Evolutionary conservation across 2,329 filamentous ascomycete species (phyloP), one percentile per base, ranked within the genome.

Genomic region (Colletotrichum karsti): DNA sequence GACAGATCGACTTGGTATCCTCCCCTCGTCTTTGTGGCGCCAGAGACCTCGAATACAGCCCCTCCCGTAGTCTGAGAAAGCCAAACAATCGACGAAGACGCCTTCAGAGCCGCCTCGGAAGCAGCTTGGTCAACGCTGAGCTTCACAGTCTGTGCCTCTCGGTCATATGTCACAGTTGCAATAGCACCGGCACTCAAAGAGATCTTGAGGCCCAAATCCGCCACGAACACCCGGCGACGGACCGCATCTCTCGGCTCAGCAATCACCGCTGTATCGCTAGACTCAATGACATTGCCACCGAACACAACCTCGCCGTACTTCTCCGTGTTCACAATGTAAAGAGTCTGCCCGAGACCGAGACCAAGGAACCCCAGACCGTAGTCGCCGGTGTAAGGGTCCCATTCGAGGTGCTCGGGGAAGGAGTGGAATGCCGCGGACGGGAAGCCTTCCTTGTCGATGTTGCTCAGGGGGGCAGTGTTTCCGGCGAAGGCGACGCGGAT

Each of bases 311-410:
- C 72, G 0, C 86, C 86, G 4, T 85, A 77, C 1, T 77, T 77
- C 0, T 73, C 61, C 63, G 87, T 82, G 0, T 83, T 70, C 0
- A 82, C 81, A 5, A 89, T 76, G 62, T 88, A 89, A 0, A 83
- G 83, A 0, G 81, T 82, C 4, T 84, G 82, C 1, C 83, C 85
- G 1, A 88, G 76, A 0, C 81, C 80, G 48, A 87, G 75, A 0
- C 87, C 88, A 0, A 89, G 63, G 65, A 89, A 87, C 2, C 82
- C 84, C 0, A 82, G 83, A 0, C 88, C 88, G 63, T 89, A 89
- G 73, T 90, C 88, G 1, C 87, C 87, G 8, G 81, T 85, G 69
- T 86, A 87, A 0, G 80, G 82, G 70, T 90, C 88, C 84, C 88
- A 89, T 22, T 78, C 79, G 30, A 90, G 76, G 0, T 85, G 84